Percentiles rank a stretch among this genome's conserved stretches.
phyloP scores from a whole-genome alignment of 2,329 filamentous ascomycete genomes.

The Pyricularia pennisetigena region DNA sequence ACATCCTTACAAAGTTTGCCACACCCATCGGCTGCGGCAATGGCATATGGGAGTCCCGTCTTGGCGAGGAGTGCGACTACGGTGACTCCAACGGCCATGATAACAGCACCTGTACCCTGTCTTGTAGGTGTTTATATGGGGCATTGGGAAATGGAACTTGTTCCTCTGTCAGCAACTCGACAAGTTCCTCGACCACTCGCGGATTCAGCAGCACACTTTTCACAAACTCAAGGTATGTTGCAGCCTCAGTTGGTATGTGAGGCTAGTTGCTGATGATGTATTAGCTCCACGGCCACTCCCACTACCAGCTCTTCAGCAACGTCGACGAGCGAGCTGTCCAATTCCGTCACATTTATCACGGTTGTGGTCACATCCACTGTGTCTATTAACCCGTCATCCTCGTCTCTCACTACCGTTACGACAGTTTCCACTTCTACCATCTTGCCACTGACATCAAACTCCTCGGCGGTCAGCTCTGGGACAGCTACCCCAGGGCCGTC shows the following conservation, averaged over 20 bases:
- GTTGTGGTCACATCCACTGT: constrained; percentile 2
- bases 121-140: constrained; percentile 26
- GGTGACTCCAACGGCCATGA: constrained; percentile 20
- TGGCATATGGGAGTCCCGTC: constrained; percentile 19
- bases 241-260: neutral
- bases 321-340: neutral
- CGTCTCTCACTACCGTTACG: neutral
- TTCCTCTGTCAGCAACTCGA: neutral
- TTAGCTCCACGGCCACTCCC: neutral
- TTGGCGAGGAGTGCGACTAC: constrained; percentile 30
- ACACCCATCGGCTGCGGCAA: constrained; percentile 29
- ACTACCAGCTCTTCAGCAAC: neutral
- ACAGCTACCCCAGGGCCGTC: neutral
- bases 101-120: constrained; percentile 24
- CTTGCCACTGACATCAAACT: neutral
- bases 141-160: constrained; percentile 9
- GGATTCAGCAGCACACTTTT: neutral
- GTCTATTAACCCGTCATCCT: constrained; percentile 1
- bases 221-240: constrained; percentile 2
- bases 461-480: neutral
- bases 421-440: neutral
- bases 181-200: neutral
- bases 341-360: neutral
- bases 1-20: constrained; percentile 30
- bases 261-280: neutral